phyloP scores from a whole-genome alignment of 2,329 filamentous ascomycete species.

The Exserohilum rostratum region DNA sequence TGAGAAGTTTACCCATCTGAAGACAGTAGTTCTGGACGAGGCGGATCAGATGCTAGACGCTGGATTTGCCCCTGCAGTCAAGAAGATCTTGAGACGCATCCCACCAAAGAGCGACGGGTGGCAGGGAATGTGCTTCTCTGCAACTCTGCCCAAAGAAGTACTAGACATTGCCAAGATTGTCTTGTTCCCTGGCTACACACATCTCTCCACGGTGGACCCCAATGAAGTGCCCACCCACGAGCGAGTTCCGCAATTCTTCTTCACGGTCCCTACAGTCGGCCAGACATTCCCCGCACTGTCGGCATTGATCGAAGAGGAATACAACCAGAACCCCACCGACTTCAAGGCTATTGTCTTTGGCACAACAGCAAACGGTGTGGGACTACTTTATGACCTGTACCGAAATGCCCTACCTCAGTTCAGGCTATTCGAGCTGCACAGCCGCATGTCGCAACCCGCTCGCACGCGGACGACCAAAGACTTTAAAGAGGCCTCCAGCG shows the following conservation, averaged over 20 bases:
- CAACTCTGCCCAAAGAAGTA: conserved; percentile 54
- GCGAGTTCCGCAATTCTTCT: conserved; percentile 56
- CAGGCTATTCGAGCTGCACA: conserved; percentile 52
- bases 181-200: conserved; percentile 51
- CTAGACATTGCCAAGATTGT: conserved; percentile 54
- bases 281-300: conserved; percentile 55
- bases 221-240: conserved; percentile 56
- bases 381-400: conserved; percentile 51
- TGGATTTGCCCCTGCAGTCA: conserved; percentile 61
- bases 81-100: conserved; percentile 58
- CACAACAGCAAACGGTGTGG: conserved; percentile 55
- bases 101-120: conserved; percentile 58
- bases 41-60: conserved; percentile 57
- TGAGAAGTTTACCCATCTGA: conserved; percentile 53
- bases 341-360: conserved; percentile 57
- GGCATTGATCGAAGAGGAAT: conserved; percentile 54
- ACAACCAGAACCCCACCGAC: conserved; percentile 44
- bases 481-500: conserved; percentile 54
- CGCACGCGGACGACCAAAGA: conserved; percentile 53
- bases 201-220: conserved; percentile 53
- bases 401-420: conserved; percentile 42
- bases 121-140: conserved; percentile 59
- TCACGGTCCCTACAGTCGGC: conserved; percentile 51
- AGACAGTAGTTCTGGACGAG: conserved; percentile 54
- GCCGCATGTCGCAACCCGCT: conserved; percentile 50